These are phyloP conservation scores for Gardenia jasminoides DNA, from an alignment of 257 asterid genomes.

Conservation along the genomic window DNA sequence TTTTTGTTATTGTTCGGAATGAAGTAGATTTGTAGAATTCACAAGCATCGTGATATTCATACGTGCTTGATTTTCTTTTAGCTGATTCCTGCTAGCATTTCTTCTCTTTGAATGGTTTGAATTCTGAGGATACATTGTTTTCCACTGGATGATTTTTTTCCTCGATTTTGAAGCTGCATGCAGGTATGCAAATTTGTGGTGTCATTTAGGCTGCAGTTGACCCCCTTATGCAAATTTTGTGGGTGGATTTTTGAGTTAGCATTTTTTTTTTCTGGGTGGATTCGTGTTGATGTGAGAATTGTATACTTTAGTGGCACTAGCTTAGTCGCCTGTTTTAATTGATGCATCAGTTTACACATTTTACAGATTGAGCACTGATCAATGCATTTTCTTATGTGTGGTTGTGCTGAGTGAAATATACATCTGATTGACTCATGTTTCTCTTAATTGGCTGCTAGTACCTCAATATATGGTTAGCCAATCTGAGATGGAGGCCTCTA, in stretches of 20 bases:
- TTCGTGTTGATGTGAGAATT: not conserved
- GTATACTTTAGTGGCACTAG: not conserved
- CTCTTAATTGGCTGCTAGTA: conserved; percentile 46
- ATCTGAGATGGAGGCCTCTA: conserved; percentile 64
- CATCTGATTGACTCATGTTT: not conserved
- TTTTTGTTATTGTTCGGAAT: not conserved
- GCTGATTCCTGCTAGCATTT: not conserved
- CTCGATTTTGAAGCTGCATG: not conserved
- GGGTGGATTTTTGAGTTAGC: not conserved
- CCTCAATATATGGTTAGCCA: conserved; percentile 62
- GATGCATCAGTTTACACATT: not conserved
- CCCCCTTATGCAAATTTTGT: not conserved
- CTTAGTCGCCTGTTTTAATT: not conserved
- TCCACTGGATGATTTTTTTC: not conserved
- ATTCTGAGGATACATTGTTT: not conserved
- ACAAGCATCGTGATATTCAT: not conserved
- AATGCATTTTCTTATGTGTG: not conserved
- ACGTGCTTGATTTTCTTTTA: not conserved
- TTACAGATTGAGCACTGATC: not conserved
- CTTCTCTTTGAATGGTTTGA: not conserved
- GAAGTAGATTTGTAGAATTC: not conserved
- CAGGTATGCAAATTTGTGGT: not conserved
- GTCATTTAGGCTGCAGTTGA: not conserved
- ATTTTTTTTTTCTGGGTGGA: not conserved
- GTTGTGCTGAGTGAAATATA: not conserved